These are phyloP conservation scores for Mangifera indica DNA, from an alignment of 345 rosid genomes.

Conservation along the genomic window DNA sequence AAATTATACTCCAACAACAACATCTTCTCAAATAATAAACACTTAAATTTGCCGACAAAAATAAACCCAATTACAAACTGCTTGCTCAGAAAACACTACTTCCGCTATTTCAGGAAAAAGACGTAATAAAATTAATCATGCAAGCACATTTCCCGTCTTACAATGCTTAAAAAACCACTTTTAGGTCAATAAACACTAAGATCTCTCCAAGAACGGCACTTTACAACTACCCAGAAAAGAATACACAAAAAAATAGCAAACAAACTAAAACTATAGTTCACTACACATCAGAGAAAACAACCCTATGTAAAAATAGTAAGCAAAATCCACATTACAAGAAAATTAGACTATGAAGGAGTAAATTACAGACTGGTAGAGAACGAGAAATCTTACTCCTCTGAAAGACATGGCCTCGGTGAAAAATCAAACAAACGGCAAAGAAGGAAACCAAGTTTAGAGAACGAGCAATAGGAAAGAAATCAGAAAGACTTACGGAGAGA, in stretches of 20 bases:
- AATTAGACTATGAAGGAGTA: not conserved
- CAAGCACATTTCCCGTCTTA: not conserved
- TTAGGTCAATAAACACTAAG: not conserved
- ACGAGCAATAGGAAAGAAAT: not conserved
- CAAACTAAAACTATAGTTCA: not conserved
- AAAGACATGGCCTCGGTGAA: constrained; percentile 36
- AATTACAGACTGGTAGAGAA: not conserved
- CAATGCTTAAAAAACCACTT: not conserved
- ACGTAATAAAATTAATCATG: not conserved
- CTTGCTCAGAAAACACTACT: not conserved
- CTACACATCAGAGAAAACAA: not conserved
- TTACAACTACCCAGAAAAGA: not conserved
- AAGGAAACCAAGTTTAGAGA: not conserved
- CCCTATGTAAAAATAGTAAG: not conserved
- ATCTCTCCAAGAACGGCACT: not conserved
- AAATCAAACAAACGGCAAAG: not conserved
- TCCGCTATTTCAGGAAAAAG: too few relatives aligned
- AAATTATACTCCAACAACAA: not conserved
- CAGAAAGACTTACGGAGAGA: constrained; percentile 8
- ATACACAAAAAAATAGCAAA: not conserved
- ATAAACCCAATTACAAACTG: not conserved
- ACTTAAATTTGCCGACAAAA: not conserved
- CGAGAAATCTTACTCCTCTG: constrained; percentile 41
- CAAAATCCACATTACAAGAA: not conserved
- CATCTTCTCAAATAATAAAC: not conserved